phyloP scores from a whole-genome alignment of 495 filamentous ascomycete species.

The Trichoderma parareesei region DNA sequence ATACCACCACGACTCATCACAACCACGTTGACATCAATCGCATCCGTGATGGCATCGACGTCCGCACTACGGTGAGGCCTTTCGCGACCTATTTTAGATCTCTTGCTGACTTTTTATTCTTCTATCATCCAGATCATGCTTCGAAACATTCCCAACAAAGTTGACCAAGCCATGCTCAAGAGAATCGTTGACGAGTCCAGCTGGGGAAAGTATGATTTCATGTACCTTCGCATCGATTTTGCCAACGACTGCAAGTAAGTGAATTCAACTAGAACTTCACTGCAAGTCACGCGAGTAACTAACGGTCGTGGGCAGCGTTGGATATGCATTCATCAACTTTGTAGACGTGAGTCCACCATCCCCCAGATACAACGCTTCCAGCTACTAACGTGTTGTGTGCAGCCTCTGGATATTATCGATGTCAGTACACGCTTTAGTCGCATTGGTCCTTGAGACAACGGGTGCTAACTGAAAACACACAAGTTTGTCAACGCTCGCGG shows the following conservation, averaged over 20 bases:
- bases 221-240: constrained; percentile 93
- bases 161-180: constrained; percentile 75
- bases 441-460: background rate
- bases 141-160: constrained; percentile 88
- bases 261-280: background rate
- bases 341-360: constrained; percentile 50
- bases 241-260: constrained; percentile 82
- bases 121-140: constrained; percentile 68
- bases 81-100: background rate
- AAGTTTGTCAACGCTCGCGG: constrained; percentile 68
- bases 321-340: constrained; percentile 98
- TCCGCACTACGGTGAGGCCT: constrained; percentile 62
- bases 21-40: constrained; percentile 59
- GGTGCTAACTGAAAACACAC: constrained; percentile 22
- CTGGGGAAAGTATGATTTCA: constrained; percentile 80
- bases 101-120: constrained; percentile 15
- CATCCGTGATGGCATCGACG: constrained; percentile 59
- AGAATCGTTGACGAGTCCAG: constrained; percentile 69
- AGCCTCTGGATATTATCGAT: constrained; percentile 67
- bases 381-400: constrained; percentile 22
- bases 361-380: background rate
- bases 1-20: constrained; percentile 43
- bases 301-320: constrained; percentile 55
- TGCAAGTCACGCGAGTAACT: background rate
- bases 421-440: constrained; percentile 35